Evolutionary conservation across 2,329 filamentous ascomycete species (phyloP), one percentile per base, ranked within the genome.

Genomic region (Golovinomyces cichoracearum): DNA sequence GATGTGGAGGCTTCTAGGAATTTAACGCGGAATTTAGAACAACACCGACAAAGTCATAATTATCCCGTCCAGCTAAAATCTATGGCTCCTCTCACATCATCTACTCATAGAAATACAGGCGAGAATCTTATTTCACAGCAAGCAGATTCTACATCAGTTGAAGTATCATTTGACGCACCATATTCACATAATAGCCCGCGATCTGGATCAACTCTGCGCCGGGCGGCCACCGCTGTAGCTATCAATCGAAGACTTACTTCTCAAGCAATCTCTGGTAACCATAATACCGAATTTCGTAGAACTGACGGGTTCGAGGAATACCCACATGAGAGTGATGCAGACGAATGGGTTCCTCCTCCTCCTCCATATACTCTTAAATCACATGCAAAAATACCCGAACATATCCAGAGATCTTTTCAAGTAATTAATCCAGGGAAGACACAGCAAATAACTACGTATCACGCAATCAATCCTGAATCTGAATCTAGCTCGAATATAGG

Each of bases 281-380:
- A 64, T 35, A 68, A 76, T 42, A 65, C 77, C 55, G 37, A 40
- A 40, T 81, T 80, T 58, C 72, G 76, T 41, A 72, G 78, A 42
- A 78, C 79, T 13, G 78, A 83, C 61, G 76, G 78, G 5, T 69
- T 77, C 38, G 68, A 73, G 38, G 79, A 86, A 57, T 71, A 84
- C 55, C 83, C 83, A 3, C 82, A 90, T 61, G 83, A 90, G 62
- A 88, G 82, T 53, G 83, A 90, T 60, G 82, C 83, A 3, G 83
- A 90, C 57, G 83, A 86, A 56, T 92, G 83, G 83, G 80, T 85
- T 4, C 81, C 83, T 4, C 83, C 83, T 4, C 83, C 83, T 7
- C 83, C 83, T 2, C 82, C 82, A 0, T 92, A 92, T 56, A 74
- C 76, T 37, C 72, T 74, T 49, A 76, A 80, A 0, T 63, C 64